phyloP scores from a whole-genome alignment of 2,329 filamentous ascomycete genomes.

The Sarocladiaceae sp. region DNA sequence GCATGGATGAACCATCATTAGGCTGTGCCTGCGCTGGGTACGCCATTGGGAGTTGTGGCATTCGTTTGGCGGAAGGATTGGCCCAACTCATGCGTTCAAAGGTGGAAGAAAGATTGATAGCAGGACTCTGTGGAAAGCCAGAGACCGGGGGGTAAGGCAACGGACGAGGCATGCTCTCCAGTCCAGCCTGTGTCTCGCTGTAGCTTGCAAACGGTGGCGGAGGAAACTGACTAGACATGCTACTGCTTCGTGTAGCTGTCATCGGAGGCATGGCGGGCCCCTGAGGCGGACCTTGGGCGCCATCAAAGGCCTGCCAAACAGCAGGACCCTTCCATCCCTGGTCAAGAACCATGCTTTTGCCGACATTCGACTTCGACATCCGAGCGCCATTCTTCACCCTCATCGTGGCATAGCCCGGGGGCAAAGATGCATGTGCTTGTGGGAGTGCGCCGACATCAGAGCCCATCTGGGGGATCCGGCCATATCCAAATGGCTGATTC shows the following conservation, averaged over 20 bases:
- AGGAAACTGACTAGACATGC: not conserved
- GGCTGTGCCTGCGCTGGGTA: no score
- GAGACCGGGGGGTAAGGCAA: not conserved
- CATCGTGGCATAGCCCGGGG: no score
- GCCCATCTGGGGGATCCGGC: no score
- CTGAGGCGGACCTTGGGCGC: not conserved
- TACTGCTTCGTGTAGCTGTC: no score
- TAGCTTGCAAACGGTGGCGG: not conserved
- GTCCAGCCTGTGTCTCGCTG: not conserved
- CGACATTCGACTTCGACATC: not conserved
- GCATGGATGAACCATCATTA: no score
- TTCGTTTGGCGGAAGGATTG: no score
- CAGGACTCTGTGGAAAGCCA: not conserved
- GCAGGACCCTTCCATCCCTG: not conserved
- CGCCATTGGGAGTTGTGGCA: no score
- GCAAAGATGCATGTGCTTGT: no score
- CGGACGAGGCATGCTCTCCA: not conserved
- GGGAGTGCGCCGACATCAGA: no score
- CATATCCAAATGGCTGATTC: not conserved
- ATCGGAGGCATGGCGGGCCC: not conserved
- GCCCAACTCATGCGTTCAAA: not conserved
- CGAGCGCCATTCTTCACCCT: not conserved
- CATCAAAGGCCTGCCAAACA: not conserved
- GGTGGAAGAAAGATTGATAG: conserved; percentile 1
- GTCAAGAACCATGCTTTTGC: not conserved